A percentile compares a stretch with the other conserved stretches of the same genome.
Evolutionary conservation across 352 stramenopile species (phyloP).

Genomic region (Thraustochytrium aureum): DNA sequence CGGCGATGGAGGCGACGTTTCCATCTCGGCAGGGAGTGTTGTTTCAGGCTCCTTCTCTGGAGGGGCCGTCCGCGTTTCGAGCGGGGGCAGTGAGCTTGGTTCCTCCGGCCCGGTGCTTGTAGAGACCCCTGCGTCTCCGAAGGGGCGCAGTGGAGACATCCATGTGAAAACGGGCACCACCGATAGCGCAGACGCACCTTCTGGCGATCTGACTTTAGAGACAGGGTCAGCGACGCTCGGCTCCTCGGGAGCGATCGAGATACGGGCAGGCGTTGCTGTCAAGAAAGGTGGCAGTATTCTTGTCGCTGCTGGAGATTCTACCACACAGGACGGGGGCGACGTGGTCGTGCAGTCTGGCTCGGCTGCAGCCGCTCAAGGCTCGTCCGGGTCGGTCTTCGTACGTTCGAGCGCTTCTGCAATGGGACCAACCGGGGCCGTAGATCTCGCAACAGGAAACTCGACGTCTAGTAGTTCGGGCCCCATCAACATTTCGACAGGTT

Average conservation of each 20-base stretch:
- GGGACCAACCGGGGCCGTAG: constrained; percentile 61
- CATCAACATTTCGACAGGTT: constrained; percentile 58
- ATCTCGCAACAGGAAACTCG: constrained; percentile 61
- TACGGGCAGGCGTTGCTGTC: not conserved
- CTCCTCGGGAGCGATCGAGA: not conserved
- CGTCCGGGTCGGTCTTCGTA: not conserved
- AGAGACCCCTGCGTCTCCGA: too few relatives aligned
- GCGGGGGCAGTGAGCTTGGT: too few relatives aligned
- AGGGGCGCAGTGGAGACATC: too few relatives aligned
- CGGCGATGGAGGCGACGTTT: constrained; percentile 43
- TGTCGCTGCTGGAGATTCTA: not conserved
- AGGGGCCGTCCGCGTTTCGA: too few relatives aligned
- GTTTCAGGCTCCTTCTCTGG: too few relatives aligned
- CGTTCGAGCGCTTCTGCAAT: constrained; percentile 54
- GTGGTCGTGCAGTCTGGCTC: not conserved
- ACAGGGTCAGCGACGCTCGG: too few relatives aligned
- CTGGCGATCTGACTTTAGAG: too few relatives aligned
- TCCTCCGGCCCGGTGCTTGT: too few relatives aligned
- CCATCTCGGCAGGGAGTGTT: constrained; percentile 22
- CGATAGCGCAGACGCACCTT: too few relatives aligned
- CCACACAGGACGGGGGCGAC: not conserved
- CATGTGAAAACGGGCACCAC: too few relatives aligned
- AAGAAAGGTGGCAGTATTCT: not conserved
- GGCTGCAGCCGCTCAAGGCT: constrained; percentile 24
- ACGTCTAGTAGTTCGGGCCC: constrained; percentile 60